Evolutionary conservation across 805 yeast genomes (phyloP).

Genomic region (Candida ascalaphidarum): DNA sequence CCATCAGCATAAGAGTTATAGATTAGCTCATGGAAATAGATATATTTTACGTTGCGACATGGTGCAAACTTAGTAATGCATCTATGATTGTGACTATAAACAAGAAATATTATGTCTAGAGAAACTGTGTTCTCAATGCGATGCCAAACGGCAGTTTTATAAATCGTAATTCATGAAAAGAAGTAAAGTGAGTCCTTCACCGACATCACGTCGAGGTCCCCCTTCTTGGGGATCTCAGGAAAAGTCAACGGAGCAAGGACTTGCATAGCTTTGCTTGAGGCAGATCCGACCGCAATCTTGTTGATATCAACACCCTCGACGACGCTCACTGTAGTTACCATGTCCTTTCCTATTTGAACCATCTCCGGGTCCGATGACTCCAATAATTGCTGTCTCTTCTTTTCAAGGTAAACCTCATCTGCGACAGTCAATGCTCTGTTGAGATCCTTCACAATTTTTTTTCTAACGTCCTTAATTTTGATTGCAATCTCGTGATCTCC

Average conservation of each 20-base stretch:
- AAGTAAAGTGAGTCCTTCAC: slow-evolving; percentile 74
- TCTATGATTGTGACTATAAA: too few species aligned
- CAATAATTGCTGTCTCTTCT: slow-evolving; percentile 48
- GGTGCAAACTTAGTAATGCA: too few species aligned
- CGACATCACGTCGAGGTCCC: slow-evolving; percentile 71
- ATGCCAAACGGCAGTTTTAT: too few species aligned
- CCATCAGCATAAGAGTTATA: too few species aligned
- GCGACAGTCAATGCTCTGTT: slow-evolving; percentile 52
- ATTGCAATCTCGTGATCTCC: slow-evolving; percentile 42
- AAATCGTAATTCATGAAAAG: too few species aligned
- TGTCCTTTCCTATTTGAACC: slow-evolving; percentile 39
- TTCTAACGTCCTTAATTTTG: slow-evolving; percentile 41
- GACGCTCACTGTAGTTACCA: slow-evolving; percentile 67
- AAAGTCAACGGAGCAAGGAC: slow-evolving; percentile 61
- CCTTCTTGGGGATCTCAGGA: slow-evolving; percentile 71
- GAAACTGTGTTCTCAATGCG: too few species aligned
- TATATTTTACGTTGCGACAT: too few species aligned
- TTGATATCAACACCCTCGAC: slow-evolving; percentile 24
- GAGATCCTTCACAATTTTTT: slow-evolving; percentile 36
- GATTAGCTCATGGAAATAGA: too few species aligned
- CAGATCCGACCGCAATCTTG: slow-evolving; percentile 11
- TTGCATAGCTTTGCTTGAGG: slow-evolving; percentile 20
- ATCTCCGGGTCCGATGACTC: slow-evolving; percentile 43
- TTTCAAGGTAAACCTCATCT: slow-evolving; percentile 71
- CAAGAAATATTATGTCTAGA: too few species aligned